These are phyloP conservation scores for Ophiosphaerella herpotricha DNA, from an alignment of 2,329 filamentous ascomycete genomes.

Conservation along the genomic window DNA sequence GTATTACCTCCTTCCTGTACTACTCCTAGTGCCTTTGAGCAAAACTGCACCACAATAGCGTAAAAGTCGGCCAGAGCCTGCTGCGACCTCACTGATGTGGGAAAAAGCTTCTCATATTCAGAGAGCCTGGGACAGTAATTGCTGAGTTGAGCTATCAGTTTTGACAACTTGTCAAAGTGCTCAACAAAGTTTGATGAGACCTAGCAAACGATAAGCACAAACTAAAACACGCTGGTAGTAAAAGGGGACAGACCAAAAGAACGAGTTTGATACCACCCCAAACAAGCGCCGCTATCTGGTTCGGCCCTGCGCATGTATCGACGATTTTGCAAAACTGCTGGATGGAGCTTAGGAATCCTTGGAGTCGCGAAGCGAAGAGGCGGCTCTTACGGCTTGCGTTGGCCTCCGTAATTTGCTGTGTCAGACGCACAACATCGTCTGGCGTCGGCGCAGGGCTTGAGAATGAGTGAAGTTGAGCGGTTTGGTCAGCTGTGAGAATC, in stretches of 20 bases:
- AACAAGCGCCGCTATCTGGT: constrained; percentile 48
- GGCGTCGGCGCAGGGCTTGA: constrained; percentile 25
- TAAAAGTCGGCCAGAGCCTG: constrained; percentile 34
- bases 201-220: constrained; percentile 20
- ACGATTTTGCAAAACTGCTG: constrained; percentile 46
- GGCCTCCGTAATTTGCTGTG: constrained; percentile 28
- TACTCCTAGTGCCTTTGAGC: constrained; percentile 16
- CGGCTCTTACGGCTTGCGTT: constrained; percentile 15
- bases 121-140: constrained; percentile 42
- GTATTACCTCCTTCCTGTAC: constrained; percentile 20
- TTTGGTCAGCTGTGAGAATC: constrained; percentile 17
- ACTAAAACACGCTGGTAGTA: not conserved
- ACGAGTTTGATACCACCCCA: constrained; percentile 54
- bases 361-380: constrained; percentile 38
- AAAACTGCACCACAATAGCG: constrained; percentile 21
- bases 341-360: constrained; percentile 43
- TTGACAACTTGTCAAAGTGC: constrained; percentile 49
- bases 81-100: constrained; percentile 40
- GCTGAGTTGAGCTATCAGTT: constrained; percentile 45
- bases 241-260: constrained; percentile 33
- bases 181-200: constrained; percentile 42
- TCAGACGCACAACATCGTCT: constrained; percentile 42
- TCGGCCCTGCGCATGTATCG: constrained; percentile 46
- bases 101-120: constrained; percentile 47
- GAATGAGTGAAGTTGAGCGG: constrained; percentile 18